Evolutionary conservation across 257 asterid genomes (phyloP), one percentile per base, ranked within the genome.

Genomic region (Petrea volubilis): DNA sequence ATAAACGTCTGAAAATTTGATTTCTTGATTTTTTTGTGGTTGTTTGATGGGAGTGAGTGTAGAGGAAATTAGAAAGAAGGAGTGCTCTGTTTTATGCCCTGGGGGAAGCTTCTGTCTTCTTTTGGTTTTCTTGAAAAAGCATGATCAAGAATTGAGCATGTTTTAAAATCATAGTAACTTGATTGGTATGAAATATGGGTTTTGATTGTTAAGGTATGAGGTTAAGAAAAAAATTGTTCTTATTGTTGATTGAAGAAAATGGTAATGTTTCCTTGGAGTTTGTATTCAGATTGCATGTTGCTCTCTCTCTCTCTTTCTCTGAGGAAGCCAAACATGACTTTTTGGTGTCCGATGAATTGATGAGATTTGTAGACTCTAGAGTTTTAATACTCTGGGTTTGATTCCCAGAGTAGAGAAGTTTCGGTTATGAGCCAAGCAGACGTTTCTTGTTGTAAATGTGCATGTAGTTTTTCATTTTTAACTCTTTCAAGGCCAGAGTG

Each of bases 141-240:
- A 15, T 49, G 52, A 47, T 68, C 57, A 38, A 47, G 50, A 34
- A 29, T 64, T 55, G 40, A 12, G 27, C 34, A 9, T 52, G 51
- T 10, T 60, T 36, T 14, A 2, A 13, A 21, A 49, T 52, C 18
- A 36, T 41, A 50, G 29, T 28, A 40, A 41, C 28, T 61, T 51
- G 47, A 25, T 25, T 49, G 60, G 55, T 18, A n/a, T 61, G 67
- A 20, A 2, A 49, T 73, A 12, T 34, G 66, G 75, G 80, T 57
- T 78, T 36, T 68, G 2, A 21, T 17, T 68, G 49, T 41, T 61
- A 6, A 67, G 50, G 65, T 20, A 18, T 15, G 38, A 57, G 55
- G 62, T 62, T 31, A 38, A 52, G 28, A 4, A 33, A 17, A 43
- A 18, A 38, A 1, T 17, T 7, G n/a, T 25, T 38, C 25, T 41